phyloP scores from a whole-genome alignment of 2,329 filamentous ascomycete species.

The Microsporum audouinii region DNA sequence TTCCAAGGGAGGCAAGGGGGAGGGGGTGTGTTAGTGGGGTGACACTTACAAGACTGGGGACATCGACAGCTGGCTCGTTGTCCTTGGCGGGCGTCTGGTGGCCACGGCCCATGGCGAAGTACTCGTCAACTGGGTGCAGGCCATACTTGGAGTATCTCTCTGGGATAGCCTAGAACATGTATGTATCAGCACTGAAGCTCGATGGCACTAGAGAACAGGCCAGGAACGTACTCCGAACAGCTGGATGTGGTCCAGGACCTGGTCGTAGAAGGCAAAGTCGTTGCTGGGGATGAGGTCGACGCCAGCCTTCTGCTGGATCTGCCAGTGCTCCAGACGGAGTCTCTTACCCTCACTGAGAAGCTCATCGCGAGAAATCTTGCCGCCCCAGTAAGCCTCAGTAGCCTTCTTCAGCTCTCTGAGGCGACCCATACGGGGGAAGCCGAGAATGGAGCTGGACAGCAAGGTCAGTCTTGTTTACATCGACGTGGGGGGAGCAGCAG shows the following conservation, averaged over 20 bases:
- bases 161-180: constrained; percentile 57
- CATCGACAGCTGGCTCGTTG: constrained; percentile 54
- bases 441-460: constrained; percentile 58
- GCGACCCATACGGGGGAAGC: constrained; percentile 97
- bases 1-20: neutral
- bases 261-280: constrained; percentile 98
- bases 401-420: constrained; percentile 99
- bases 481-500: neutral
- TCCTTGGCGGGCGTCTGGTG: constrained; percentile 69
- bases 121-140: constrained; percentile 82
- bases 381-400: constrained; percentile 94
- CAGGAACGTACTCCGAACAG: constrained; percentile 69
- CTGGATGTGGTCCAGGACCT: constrained; percentile 95
- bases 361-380: constrained; percentile 83
- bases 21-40: neutral
- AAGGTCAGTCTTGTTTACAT: constrained; percentile 7
- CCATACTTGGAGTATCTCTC: constrained; percentile 87
- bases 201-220: constrained; percentile 7
- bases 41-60: constrained; percentile 58
- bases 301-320: constrained; percentile 97
- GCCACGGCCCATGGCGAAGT: constrained; percentile 99
- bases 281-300: constrained; percentile 98
- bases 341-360: constrained; percentile 93
- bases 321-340: constrained; percentile 94
- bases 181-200: neutral